Evolutionary conservation across 176 grass and related monocot genomes (phyloP).

Genomic region (Carex scoparia): DNA sequence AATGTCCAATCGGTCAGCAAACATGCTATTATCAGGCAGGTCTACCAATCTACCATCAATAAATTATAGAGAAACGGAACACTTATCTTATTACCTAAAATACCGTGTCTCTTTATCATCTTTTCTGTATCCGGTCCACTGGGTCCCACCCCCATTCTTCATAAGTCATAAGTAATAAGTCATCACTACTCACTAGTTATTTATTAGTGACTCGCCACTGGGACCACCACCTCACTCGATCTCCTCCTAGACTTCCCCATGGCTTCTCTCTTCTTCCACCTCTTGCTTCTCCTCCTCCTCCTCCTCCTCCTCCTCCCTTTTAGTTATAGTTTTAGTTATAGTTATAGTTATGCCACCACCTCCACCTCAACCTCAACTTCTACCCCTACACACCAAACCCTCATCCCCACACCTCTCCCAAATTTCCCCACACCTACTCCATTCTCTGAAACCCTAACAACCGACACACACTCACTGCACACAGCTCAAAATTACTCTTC

Average conservation of each 20-base stretch:
- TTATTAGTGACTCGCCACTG: not conserved
- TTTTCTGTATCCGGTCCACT: not conserved
- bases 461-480: not conserved
- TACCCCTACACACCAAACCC: constrained; percentile 26
- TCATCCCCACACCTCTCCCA: constrained; percentile 19
- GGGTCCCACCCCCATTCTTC: not conserved
- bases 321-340: too few species aligned
- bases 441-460: constrained; percentile 1
- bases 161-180: not conserved
- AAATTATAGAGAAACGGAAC: not conserved
- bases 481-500: not conserved
- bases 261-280: not conserved
- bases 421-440: not conserved
- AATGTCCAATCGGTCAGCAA: not conserved
- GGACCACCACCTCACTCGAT: not conserved
- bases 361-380: not conserved
- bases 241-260: constrained; percentile 22
- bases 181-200: not conserved
- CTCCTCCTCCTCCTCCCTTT: not conserved
- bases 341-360: not conserved
- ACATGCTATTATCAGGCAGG: too few species aligned
- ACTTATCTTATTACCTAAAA: constrained; percentile 3
- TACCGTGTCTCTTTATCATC: not conserved
- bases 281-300: not conserved
- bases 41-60: not conserved